These are phyloP conservation scores for Naganishia cerealis DNA, from an alignment of 1,284 basidiomycete genomes.

Conservation along the genomic window DNA sequence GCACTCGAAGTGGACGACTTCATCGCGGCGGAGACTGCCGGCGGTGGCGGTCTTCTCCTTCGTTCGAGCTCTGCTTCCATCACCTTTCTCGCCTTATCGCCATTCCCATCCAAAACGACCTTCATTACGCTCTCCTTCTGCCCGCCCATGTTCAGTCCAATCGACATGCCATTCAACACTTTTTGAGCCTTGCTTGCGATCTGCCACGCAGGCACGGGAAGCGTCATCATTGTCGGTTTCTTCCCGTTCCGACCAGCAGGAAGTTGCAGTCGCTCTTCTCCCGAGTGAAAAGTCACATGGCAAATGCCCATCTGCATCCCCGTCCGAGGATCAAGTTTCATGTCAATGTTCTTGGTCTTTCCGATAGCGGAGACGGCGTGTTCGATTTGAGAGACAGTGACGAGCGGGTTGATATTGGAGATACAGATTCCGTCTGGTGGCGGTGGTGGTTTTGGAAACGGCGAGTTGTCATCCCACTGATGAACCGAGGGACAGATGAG, in stretches of 20 bases:
- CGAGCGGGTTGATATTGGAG: constrained; percentile 16
- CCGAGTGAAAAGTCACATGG: constrained; percentile 65
- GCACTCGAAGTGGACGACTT: neutral
- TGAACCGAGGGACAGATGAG: neutral
- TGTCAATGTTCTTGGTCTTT: constrained; percentile 67
- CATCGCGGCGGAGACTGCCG: neutral
- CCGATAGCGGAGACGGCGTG: constrained; percentile 59
- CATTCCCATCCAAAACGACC: constrained; percentile 56
- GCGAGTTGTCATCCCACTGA: constrained; percentile 27
- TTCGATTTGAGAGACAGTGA: constrained; percentile 15
- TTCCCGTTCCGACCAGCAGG: constrained; percentile 30
- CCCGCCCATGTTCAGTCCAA: constrained; percentile 38
- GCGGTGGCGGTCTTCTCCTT: neutral
- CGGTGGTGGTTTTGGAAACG: constrained; percentile 17
- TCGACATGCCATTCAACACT: constrained; percentile 53
- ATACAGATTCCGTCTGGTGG: constrained; percentile 24
- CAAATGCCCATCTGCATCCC: constrained; percentile 82
- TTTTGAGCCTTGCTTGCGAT: constrained; percentile 49
- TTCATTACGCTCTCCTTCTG: constrained; percentile 46
- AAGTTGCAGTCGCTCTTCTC: constrained; percentile 21
- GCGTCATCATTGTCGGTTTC: constrained; percentile 5
- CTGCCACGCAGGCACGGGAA: constrained; percentile 43
- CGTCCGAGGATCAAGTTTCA: constrained; percentile 75
- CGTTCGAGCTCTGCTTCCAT: constrained; percentile 61
- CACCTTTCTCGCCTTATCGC: constrained; percentile 49